Evolutionary conservation across 148 eudicot genomes (phyloP).

Genomic region (Oxyria digyna): DNA sequence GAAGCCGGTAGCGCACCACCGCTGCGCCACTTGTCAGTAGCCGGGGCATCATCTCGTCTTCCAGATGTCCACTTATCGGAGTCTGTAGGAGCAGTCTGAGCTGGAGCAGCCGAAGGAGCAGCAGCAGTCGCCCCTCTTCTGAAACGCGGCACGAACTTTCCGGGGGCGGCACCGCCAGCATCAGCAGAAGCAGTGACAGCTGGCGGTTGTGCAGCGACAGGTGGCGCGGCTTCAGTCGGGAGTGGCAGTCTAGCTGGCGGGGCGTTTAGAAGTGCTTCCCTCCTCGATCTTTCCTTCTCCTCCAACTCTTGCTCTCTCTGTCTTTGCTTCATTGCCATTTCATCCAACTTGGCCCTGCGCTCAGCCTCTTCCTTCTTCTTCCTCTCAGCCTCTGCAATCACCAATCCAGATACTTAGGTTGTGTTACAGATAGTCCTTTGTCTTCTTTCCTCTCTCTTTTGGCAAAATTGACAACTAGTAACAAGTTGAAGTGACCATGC

Average conservation of each 20-base stretch:
- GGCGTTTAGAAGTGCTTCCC: constrained; percentile 33
- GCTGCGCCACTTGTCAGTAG: constrained; percentile 43
- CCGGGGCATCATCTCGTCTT: constrained; percentile 23
- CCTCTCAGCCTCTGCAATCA: constrained; percentile 12
- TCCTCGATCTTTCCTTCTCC: constrained; percentile 48
- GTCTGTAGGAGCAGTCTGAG: constrained; percentile 31
- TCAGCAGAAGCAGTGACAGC: constrained; percentile 23
- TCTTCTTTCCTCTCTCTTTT: too few species aligned
- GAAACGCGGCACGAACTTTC: constrained; percentile 58
- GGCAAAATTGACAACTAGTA: too few species aligned
- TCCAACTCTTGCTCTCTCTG: constrained; percentile 74
- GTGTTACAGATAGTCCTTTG: too few species aligned
- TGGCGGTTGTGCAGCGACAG: constrained; percentile 7
- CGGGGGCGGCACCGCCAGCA: constrained; percentile 23
- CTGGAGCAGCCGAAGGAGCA: not conserved
- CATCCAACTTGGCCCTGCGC: constrained; percentile 65
- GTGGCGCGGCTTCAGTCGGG: constrained; percentile 22
- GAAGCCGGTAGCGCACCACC: constrained; percentile 43
- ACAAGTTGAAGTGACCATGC: too few species aligned
- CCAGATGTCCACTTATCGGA: constrained; percentile 39
- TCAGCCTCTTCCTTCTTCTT: constrained; percentile 47
- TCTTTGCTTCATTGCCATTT: constrained; percentile 84
- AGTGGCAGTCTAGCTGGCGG: constrained; percentile 14
- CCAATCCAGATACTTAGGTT: not conserved
- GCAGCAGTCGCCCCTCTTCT: constrained; percentile 13